Evolutionary conservation across 2,329 filamentous ascomycete genomes (phyloP).

Genomic region (Calonectria multiphialidica): DNA sequence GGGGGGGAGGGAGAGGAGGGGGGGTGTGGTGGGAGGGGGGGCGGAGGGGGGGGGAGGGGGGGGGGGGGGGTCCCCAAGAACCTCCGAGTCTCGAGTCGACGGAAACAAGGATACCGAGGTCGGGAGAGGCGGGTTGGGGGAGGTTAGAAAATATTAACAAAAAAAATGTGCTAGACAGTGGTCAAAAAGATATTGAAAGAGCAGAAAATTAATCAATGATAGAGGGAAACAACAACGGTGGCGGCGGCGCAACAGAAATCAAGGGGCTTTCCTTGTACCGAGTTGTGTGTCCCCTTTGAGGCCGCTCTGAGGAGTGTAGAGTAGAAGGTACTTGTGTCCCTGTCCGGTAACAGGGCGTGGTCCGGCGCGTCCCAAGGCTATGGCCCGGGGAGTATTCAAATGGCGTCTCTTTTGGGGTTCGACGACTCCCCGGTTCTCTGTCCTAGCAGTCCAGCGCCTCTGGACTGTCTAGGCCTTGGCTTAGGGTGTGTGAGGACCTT

Average conservation of each 20-base stretch:
- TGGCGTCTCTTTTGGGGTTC: constrained; percentile 20
- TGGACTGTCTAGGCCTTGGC: constrained; percentile 43
- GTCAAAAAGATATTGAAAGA: not conserved
- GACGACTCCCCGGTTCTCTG: constrained; percentile 22
- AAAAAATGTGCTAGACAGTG: not conserved
- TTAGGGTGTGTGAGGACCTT: constrained; percentile 34
- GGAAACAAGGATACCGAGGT: constrained; percentile 23
- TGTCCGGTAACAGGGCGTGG: constrained; percentile 1
- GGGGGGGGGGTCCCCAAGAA: constrained; percentile 13
- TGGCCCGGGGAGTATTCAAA: constrained; percentile 20
- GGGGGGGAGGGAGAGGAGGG: too few species aligned
- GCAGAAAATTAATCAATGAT: not conserved
- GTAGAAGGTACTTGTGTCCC: not conserved
- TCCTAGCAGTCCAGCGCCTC: constrained; percentile 31
- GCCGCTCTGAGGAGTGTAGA: constrained; percentile 1
- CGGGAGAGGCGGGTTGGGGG: constrained; percentile 13
- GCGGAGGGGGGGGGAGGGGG: constrained; percentile 7
- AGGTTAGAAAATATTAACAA: not conserved
- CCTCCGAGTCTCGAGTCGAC: constrained; percentile 19
- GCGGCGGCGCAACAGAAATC: not conserved
- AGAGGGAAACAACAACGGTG: not conserved
- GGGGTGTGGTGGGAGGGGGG: too few species aligned
- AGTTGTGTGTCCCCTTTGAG: not conserved
- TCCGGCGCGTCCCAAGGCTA: constrained; percentile 14
- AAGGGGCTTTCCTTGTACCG: constrained; percentile 13